Evolutionary conservation across 495 filamentous ascomycete genomes (phyloP), one percentile per base, ranked within the genome.

Genomic region (Filosporella fistucella): DNA sequence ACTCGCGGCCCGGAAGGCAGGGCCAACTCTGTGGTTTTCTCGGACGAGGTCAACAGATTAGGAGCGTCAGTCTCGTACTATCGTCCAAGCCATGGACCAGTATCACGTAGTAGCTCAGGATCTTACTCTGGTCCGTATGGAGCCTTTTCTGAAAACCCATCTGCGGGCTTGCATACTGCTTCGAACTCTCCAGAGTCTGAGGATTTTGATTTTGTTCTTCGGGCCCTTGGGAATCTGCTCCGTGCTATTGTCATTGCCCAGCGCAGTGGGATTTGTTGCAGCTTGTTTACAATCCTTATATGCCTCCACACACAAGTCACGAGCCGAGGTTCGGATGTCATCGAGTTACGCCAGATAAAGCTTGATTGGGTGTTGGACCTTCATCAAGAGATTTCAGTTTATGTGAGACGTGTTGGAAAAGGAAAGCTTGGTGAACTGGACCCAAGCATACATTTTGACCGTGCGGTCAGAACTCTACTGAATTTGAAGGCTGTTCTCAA

Each of bases 241-340:
- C 4, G 12, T 32, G 24, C 36, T 16, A 37, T 51, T 18, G 39
- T 12, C 13, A 26, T 13, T 28, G 14, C 32, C 14, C 48, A 51
- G 17, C 8, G 28, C 10, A 37, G 2, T 21, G 17, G 40, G 11
- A 14, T 51, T n/a, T 44, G 39, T 30, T 51, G 40, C 18, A 30
- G 45, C n/a, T 7, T 12, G n/a, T 51, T 51, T 30, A 51, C 48
- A 47, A 28, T 38, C n/a, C n/a, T n/a, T n/a, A n/a, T n/a, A n/a
- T n/a, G n/a, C n/a, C n/a, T 36, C 29, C 45, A 20, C 25, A 21
- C 0, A n/a, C 32, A 33, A 41, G 14, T 4, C 14, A 2, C 2
- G 7, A 8, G 2, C 5, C 17, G 10, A 17, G 26, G 17, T 11
- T 23, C 17, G 4, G 13, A 21, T 6, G 9, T 7, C 17, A 51